These are phyloP conservation scores for Arthrobotrys pseudoclavata DNA, from an alignment of 2,329 filamentous ascomycete genomes.

Conservation along the genomic window DNA sequence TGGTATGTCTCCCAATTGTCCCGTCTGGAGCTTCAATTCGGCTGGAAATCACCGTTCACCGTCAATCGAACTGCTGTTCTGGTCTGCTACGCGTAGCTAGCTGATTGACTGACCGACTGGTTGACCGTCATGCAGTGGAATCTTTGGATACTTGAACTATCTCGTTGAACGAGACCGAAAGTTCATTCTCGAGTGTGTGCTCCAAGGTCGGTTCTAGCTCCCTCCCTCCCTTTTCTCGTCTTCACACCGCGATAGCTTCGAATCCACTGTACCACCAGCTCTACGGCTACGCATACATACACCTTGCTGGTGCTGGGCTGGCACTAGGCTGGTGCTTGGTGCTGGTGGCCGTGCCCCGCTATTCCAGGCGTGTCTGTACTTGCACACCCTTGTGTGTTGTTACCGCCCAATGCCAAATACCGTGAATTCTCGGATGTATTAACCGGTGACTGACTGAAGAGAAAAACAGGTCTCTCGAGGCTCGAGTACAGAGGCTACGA, in stretches of 20 bases:
- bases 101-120: neutral
- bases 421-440: neutral
- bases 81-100: neutral
- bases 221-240: neutral
- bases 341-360: slow-evolving; percentile 13
- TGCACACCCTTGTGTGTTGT: slow-evolving; percentile 15
- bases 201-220: slow-evolving; percentile 78
- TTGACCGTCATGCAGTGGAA: slow-evolving; percentile 74
- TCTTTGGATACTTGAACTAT: slow-evolving; percentile 99
- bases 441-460: slow-evolving; percentile 7
- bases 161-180: slow-evolving; percentile 98
- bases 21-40: slow-evolving; percentile 17
- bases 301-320: neutral
- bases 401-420: slow-evolving; percentile 10
- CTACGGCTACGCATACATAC: neutral
- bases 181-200: slow-evolving; percentile 93
- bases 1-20: slow-evolving; percentile 45
- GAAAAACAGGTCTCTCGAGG: slow-evolving; percentile 82
- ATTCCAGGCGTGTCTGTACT: slow-evolving; percentile 15
- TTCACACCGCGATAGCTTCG: slow-evolving; percentile 6
- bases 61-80: slow-evolving; percentile 13
- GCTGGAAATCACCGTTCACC: neutral
- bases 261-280: neutral
- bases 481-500: slow-evolving; percentile 99
- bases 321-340: neutral